Percentiles rank a stretch among this genome's conserved stretches.
Evolutionary conservation across 2,329 filamentous ascomycete species (phyloP).

Genomic region (Talaromyces sp.): DNA sequence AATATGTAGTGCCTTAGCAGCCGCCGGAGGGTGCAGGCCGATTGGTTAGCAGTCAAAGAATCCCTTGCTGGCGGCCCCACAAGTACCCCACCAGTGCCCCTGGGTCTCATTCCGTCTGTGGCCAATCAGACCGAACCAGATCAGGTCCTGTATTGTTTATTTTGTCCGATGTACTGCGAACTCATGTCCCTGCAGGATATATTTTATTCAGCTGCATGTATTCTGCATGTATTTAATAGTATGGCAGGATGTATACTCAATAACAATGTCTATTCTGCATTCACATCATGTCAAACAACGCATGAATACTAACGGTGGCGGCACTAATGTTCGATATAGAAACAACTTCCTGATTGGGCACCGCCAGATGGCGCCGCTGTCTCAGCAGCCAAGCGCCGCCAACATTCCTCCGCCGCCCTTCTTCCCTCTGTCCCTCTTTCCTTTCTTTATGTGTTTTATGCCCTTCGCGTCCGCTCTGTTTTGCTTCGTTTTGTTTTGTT

Average conservation of each 20-base stretch:
- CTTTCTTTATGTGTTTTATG: background rate
- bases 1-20: background rate
- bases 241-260: too few species aligned
- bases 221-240: too few species aligned
- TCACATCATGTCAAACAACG: too few species aligned
- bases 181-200: too few species aligned
- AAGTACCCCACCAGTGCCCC: background rate
- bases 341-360: background rate
- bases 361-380: background rate
- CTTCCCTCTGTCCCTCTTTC: background rate
- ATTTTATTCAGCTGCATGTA: too few species aligned
- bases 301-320: too few species aligned
- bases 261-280: too few species aligned
- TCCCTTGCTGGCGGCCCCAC: background rate
- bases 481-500: background rate
- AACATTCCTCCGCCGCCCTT: background rate
- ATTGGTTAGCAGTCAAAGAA: background rate
- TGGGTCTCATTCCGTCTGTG: background rate
- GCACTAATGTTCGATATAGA: background rate
- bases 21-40: background rate
- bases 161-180: too few species aligned
- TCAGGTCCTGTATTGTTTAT: background rate
- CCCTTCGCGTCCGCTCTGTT: background rate
- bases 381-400: background rate
- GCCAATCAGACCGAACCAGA: background rate